Evolutionary conservation across 1,139 yeast genomes (phyloP).

Genomic region (Scheffersomyces cryptocercus): DNA sequence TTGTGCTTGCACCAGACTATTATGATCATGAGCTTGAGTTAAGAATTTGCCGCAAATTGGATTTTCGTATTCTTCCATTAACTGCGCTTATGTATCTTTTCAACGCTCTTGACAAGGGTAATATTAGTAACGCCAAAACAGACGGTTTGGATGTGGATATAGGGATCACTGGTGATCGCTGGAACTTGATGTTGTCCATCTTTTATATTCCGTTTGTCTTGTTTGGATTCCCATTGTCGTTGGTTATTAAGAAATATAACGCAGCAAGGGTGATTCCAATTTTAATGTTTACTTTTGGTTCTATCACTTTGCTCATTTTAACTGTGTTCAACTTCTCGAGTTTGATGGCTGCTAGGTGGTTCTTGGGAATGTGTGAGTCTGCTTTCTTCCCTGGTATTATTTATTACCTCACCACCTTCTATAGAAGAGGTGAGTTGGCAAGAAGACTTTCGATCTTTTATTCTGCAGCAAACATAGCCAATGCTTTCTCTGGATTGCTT

Average conservation of each 20-base stretch:
- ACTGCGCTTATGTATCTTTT: conserved; percentile 29
- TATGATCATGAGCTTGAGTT: conserved; percentile 22
- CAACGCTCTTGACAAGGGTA: conserved; percentile 28
- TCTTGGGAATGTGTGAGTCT: conserved; percentile 20
- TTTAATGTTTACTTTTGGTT: conserved; percentile 21
- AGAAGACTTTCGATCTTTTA: conserved; percentile 19
- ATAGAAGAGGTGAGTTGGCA: conserved; percentile 22
- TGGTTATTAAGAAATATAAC: conserved; percentile 19
- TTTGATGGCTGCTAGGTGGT: conserved; percentile 22
- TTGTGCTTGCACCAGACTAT: conserved; percentile 9
- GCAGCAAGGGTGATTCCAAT: conserved; percentile 23
- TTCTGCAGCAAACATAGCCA: conserved; percentile 23
- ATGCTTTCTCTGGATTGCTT: conserved; percentile 22
- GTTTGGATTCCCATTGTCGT: conserved; percentile 20
- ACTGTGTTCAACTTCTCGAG: conserved; percentile 19
- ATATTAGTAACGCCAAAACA: conserved; percentile 24
- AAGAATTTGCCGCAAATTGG: conserved; percentile 32
- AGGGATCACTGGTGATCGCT: conserved; percentile 18
- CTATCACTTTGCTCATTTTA: conserved; percentile 16
- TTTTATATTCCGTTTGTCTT: conserved; percentile 23
- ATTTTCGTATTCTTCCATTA: conserved; percentile 31
- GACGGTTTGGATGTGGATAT: conserved; percentile 20
- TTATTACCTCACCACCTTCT: conserved; percentile 20
- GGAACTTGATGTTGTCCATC: conserved; percentile 26
- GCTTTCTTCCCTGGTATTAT: conserved; percentile 24